Conservation (phyloP, 768 basidiomycete genomes). For the Auriscalpium microsporum region DNA sequence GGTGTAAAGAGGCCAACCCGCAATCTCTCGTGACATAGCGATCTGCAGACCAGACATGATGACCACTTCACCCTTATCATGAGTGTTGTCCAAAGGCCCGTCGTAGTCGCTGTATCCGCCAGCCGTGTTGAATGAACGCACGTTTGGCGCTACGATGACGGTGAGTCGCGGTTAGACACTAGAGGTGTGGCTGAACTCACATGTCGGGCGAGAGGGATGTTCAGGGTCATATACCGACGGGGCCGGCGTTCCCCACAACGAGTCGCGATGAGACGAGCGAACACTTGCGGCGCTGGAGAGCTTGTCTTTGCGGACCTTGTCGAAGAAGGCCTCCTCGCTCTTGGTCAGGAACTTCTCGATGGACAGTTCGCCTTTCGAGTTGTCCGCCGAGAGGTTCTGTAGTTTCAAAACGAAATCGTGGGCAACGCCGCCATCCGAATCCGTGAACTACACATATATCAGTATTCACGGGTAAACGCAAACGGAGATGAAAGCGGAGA, state of each 20-base stretch:
- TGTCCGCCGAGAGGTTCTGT: constrained; percentile 68
- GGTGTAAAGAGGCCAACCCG: constrained; percentile 87
- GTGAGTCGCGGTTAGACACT: constrained; percentile 17
- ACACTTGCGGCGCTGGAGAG: constrained; percentile 75
- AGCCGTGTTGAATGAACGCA: constrained; percentile 36
- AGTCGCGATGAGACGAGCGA: constrained; percentile 71
- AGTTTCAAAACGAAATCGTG: constrained; percentile 83
- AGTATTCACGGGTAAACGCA: background rate
- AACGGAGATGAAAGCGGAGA: constrained; percentile 6
- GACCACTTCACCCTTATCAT: constrained; percentile 42
- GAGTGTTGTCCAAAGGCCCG: constrained; percentile 27
- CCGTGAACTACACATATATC: constrained; percentile 63
- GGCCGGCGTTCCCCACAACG: constrained; percentile 68
- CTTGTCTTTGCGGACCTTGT: constrained; percentile 83
- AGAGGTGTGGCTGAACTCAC: constrained; percentile 35
- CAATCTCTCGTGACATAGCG: constrained; percentile 68
- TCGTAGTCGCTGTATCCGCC: constrained; percentile 40
- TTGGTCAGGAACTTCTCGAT: constrained; percentile 88
- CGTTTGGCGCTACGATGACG: constrained; percentile 29
- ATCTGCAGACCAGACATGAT: constrained; percentile 84
- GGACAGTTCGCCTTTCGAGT: constrained; percentile 85
- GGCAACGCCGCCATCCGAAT: constrained; percentile 87
- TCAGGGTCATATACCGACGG: constrained; percentile 34
- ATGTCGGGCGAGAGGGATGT: constrained; percentile 61
- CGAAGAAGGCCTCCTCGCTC: constrained; percentile 91